Evolutionary conservation across 1,284 basidiomycete species (phyloP), one percentile per base, ranked within the genome.

Genomic region (Sporisorium reilianum): DNA sequence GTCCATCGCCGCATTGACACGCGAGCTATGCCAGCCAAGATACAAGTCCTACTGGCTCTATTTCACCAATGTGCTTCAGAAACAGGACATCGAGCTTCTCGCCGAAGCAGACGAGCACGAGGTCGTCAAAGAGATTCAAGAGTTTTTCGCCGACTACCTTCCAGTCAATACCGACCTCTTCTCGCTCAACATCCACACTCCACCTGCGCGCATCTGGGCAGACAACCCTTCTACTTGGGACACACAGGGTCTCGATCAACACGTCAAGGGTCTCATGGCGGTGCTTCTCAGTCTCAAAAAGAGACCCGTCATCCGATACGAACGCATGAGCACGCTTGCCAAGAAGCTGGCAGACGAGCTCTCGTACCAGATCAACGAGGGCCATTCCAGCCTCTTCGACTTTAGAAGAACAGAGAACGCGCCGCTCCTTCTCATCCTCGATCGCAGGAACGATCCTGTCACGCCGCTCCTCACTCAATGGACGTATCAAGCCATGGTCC

Each of bases 401-500:
- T 89, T 89, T 65, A 80, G 88, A 25, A 85, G 87, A 14, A 87
- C 87, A 3, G 87, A 88, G 18, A 86, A 87, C 1, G 80, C 86
- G 10, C 88, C 88, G 5, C 75, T 89, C n/a, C 80, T 89, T 8
- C 79, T 89, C 20, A 86, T 89, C 9, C 80, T 89, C 14, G 97
- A 99, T 86, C 89, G 97, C 60, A 88, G 96, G 70, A 97, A 97
- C 85, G 97, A 99, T 84, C 97, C 97, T 2, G 94, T 99, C 16
- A 99, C 97, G 0, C 97, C 97, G 4, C 86, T 99, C n/a, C 88
- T 99, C 28, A 93, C 93, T 1, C 97, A 97, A 85, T 99, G 97
- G 97, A 99, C 97, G 14, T 99, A 99, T 86, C 96, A 99, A 85
- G 97, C 97, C 1, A 98, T 99, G 96, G 96, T 98, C 0, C 97